Conservation (phyloP, 768 basidiomycete genomes). For the Psilocybe sp. region DNA sequence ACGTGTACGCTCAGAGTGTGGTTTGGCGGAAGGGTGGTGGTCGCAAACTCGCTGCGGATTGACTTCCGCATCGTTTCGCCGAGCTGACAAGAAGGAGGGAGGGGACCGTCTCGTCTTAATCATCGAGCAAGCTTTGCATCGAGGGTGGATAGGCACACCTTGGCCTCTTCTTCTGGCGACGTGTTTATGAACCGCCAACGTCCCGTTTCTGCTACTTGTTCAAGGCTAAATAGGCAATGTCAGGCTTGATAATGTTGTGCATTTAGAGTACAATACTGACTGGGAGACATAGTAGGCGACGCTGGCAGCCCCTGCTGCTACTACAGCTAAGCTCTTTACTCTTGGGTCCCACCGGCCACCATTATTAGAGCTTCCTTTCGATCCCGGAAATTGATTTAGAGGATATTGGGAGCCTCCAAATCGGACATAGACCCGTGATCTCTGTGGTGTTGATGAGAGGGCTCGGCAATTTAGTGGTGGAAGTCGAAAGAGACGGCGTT, state of each 20-base stretch:
- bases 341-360: conserved; percentile 2
- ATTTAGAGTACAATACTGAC: conserved; percentile 19
- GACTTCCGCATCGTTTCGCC: conserved; percentile 37
- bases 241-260: background rate
- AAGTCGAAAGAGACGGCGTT: too few species aligned
- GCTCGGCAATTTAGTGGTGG: too few species aligned
- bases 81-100: conserved; percentile 27
- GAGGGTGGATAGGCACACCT: conserved; percentile 30
- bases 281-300: conserved; percentile 20
- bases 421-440: conserved; percentile 2
- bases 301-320: conserved; percentile 4
- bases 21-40: conserved; percentile 57
- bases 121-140: background rate
- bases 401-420: background rate
- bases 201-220: conserved; percentile 83
- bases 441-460: background rate
- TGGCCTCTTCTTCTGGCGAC: conserved; percentile 51
- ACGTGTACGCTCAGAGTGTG: conserved; percentile 70
- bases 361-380: background rate
- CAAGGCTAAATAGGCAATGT: conserved; percentile 51
- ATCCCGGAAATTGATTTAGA: background rate
- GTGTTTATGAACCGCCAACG: conserved; percentile 88
- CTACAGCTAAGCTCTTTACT: conserved; percentile 1
- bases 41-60: conserved; percentile 49
- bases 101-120: background rate